phyloP scores from a whole-genome alignment of 352 stramenopile genomes.

The Phytophthora macrochlamydospora region DNA sequence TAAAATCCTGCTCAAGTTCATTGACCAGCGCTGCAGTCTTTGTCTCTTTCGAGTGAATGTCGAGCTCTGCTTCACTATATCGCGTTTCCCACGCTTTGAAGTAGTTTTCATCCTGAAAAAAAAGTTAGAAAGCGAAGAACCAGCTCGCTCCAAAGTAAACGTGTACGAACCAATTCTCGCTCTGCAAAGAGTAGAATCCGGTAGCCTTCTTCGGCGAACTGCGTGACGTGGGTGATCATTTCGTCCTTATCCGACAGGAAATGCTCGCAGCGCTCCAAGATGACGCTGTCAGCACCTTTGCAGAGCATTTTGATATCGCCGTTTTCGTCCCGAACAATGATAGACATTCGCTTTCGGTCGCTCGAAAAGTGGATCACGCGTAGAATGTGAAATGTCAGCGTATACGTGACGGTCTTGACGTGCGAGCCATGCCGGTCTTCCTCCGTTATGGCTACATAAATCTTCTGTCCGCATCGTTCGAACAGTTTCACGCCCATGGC shows the following conservation, averaged over 20 bases:
- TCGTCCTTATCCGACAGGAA: slow-evolving; percentile 57
- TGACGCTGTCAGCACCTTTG: slow-evolving; percentile 85
- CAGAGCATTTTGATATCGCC: slow-evolving; percentile 68
- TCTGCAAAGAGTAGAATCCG: slow-evolving; percentile 88
- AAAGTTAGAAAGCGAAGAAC: background rate
- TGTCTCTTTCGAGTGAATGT: slow-evolving; percentile 69
- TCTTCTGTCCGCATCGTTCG: slow-evolving; percentile 47
- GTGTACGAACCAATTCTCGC: slow-evolving; percentile 55
- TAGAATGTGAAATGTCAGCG: slow-evolving; percentile 70
- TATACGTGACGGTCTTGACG: slow-evolving; percentile 72
- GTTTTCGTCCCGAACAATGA: slow-evolving; percentile 69
- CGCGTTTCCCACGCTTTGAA: slow-evolving; percentile 71
- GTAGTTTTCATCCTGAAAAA: slow-evolving; percentile 59
- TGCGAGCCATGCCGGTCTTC: slow-evolving; percentile 59
- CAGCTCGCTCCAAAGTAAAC: background rate
- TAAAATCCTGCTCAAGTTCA: slow-evolving; percentile 87
- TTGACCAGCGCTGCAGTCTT: slow-evolving; percentile 63
- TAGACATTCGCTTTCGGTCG: slow-evolving; percentile 84
- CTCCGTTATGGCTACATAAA: slow-evolving; percentile 70
- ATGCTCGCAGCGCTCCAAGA: slow-evolving; percentile 67
- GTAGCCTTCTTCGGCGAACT: slow-evolving; percentile 86
- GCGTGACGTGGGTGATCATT: slow-evolving; percentile 79
- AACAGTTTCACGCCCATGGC: slow-evolving; percentile 85
- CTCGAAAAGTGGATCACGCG: slow-evolving; percentile 79
- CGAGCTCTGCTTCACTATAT: slow-evolving; percentile 74